Percentiles rank a stretch among this genome's conserved stretches.
phyloP scores from a whole-genome alignment of 2,329 filamentous ascomycete genomes.

The Dactylellina sp. region DNA sequence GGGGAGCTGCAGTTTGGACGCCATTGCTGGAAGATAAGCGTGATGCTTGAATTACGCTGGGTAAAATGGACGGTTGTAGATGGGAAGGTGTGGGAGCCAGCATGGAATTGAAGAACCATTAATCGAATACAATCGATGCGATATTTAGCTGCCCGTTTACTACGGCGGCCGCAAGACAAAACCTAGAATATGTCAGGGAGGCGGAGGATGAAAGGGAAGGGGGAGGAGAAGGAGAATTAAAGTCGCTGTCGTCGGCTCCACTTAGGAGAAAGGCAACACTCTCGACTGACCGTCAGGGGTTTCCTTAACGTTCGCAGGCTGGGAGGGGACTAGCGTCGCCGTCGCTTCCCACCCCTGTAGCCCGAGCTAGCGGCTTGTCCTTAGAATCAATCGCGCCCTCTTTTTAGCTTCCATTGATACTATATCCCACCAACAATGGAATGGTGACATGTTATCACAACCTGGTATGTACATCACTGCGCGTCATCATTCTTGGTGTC shows the following conservation, averaged over 20 bases:
- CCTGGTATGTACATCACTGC: neutral
- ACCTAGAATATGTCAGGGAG: neutral
- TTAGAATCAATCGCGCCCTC: too few species aligned
- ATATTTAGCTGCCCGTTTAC: too few species aligned
- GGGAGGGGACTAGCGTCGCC: too few species aligned
- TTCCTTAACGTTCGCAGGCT: too few species aligned
- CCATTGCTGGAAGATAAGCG: conserved; percentile 21
- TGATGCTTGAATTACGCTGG: neutral
- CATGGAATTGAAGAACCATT: too few species aligned
- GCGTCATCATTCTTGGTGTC: neutral
- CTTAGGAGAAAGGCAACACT: neutral
- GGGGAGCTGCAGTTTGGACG: conserved; percentile 54
- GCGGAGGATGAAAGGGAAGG: neutral
- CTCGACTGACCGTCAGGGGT: too few species aligned
- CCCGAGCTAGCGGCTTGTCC: too few species aligned
- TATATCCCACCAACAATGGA: too few species aligned
- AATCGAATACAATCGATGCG: too few species aligned
- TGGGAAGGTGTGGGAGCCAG: conserved; percentile 5
- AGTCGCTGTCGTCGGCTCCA: neutral
- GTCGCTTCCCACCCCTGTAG: too few species aligned
- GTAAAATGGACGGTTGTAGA: conserved; percentile 9
- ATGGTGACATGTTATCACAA: neutral
- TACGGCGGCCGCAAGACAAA: too few species aligned
- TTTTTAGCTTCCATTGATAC: too few species aligned
- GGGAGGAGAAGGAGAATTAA: neutral